Base-by-base conservation (phyloP, 139 green algal species). In the Chlorella sp. region DNA sequence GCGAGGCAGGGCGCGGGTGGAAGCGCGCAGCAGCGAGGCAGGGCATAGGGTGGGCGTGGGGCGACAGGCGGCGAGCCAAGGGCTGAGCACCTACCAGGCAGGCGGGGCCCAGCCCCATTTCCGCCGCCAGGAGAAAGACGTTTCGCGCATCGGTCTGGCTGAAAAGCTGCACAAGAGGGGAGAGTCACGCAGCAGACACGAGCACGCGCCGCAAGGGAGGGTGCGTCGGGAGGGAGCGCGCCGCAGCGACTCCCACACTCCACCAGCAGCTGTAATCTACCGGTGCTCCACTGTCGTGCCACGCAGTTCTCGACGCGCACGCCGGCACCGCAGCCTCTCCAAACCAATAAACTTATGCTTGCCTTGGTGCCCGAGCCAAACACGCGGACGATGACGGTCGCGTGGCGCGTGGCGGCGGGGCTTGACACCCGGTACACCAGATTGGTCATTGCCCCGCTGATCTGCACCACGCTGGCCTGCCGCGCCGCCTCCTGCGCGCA, bases 401-500 rank as follows among this genome's bases (percentile, higher is more conserved):
- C 8, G 27, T 76, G 62, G 31, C 21, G 25, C 4, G 11, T n/a
- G 36, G 71, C 41, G 5, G 60, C 27, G 14, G 66, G n/a, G 29
- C 65, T 46, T 21, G 21, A 31, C 53, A 75, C 84, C 19, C 78
- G 74, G 48, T 82, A 92, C 1, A 92, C 86, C 23, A 92, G 67
- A 58, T 92, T 92, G 6, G 83, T 90, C 86, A 91, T 89, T 0
- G 88, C 86, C 15, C 86, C 86, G 42, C 76, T 87, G 31, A 91
- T 73, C 45, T 88, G 82, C 43, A 71, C 56, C 27, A 85, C 73
- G 6, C 35, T 66, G 3, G 83, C 31, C 1, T 51, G 45, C 0
- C 73, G 60, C 3, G 67, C 61, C 1, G 41, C 36, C 0, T 61
- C 78, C 69, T 82, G 73, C 63, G 53, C 25, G 12, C 2, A 25